phyloP scores from a whole-genome alignment of 371 early-diverging fungal species.

The Lichtheimia hyalospora region DNA sequence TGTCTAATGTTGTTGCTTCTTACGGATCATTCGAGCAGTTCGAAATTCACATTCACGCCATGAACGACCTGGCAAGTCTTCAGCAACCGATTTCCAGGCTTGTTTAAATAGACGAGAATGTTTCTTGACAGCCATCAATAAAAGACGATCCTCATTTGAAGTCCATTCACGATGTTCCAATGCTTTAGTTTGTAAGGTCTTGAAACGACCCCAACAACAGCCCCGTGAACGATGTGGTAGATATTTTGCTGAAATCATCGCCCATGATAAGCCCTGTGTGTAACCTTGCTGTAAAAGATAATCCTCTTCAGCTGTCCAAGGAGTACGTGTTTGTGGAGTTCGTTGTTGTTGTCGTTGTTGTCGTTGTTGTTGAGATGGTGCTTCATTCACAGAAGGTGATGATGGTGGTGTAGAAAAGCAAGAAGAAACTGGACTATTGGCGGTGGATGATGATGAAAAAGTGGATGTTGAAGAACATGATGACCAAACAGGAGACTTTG shows the following conservation, averaged over 20 bases:
- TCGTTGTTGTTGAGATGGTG: constrained; percentile 1
- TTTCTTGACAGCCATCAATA: constrained; percentile 24
- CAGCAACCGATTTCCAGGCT: constrained; percentile 31
- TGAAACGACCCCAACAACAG: constrained; percentile 53
- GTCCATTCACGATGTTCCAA: constrained; percentile 26
- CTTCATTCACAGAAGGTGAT: constrained; percentile 4
- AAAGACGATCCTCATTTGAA: constrained; percentile 17
- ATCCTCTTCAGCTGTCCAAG: constrained; percentile 51
- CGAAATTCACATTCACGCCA: constrained; percentile 30
- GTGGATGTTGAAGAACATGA: constrained; percentile 5
- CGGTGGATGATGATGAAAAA: constrained; percentile 11
- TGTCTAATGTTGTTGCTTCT: constrained; percentile 14
- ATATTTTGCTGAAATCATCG: constrained; percentile 49
- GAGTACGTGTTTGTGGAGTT: constrained; percentile 45
- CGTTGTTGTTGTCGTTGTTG: constrained; percentile 6
- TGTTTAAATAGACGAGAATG: constrained; percentile 27
- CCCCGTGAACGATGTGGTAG: constrained; percentile 50
- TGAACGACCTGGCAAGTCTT: constrained; percentile 21
- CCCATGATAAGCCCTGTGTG: constrained; percentile 48
- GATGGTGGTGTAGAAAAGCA: constrained; percentile 13
- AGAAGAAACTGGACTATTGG: constrained; percentile 6
- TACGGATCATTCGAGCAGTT: constrained; percentile 18
- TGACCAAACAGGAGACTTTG: constrained; percentile 9
- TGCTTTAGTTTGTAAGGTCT: constrained; percentile 38
- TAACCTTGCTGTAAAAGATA: constrained; percentile 47